phyloP scores from a whole-genome alignment of 305 asterid species.

The Fraxinus paxiana region DNA sequence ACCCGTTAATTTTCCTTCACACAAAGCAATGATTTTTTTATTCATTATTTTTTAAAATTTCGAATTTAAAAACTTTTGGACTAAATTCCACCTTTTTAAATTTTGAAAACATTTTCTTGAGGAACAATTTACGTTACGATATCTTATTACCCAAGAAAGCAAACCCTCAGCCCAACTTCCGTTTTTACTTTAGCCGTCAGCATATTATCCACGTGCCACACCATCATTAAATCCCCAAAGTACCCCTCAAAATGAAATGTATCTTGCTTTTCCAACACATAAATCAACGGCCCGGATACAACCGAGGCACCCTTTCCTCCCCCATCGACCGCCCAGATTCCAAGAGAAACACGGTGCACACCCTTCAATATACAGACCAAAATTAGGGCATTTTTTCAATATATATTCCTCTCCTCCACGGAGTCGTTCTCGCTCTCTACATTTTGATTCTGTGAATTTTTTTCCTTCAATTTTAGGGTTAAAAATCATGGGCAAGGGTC shows the following conservation, averaged over 20 bases:
- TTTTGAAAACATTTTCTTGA: constrained; percentile 16
- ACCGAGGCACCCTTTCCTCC: constrained; percentile 1
- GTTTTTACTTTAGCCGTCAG: neutral
- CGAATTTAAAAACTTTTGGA: neutral
- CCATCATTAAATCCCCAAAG: constrained; percentile 11
- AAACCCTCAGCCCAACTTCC: neutral
- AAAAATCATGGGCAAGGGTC: constrained; percentile 68
- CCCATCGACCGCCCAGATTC: constrained; percentile 27
- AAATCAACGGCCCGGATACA: constrained; percentile 30
- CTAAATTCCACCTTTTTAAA: neutral
- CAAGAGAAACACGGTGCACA: neutral
- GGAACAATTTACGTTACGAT: constrained; percentile 23
- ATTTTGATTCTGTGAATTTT: constrained; percentile 5
- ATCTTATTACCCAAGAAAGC: constrained; percentile 22
- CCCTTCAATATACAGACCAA: constrained; percentile 10
- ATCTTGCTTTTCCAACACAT: constrained; percentile 22
- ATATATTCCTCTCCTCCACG: constrained; percentile 15
- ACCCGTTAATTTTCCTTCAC: neutral
- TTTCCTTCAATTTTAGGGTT: constrained; percentile 21
- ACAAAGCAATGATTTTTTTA: neutral
- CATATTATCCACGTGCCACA: constrained; percentile 12
- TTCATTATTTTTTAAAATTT: neutral
- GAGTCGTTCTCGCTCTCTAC: constrained; percentile 7
- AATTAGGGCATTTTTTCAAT: constrained; percentile 32
- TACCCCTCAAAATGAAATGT: constrained; percentile 14